Evolutionary conservation across 495 filamentous ascomycete genomes (phyloP), one percentile per base, ranked within the genome.

Genomic region (Talaromyces ruber): DNA sequence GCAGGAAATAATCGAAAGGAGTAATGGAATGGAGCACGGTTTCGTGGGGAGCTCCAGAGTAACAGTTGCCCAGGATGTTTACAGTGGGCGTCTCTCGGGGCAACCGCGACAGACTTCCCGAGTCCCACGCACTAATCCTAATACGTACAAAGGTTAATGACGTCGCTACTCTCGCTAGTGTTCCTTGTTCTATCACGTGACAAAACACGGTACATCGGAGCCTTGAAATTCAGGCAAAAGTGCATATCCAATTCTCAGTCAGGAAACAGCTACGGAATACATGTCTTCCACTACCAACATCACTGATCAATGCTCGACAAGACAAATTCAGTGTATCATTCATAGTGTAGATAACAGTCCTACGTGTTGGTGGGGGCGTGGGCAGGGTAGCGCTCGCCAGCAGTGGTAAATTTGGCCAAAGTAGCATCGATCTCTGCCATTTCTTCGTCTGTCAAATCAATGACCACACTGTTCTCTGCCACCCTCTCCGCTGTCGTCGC

Each of bases 401-500:
- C 63, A n/a, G 78, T 60, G 63, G 70, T 0, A 9, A 51, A 51
- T 18, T 51, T 51, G 45, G 45, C n/a, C 45, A 51, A 51, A 24
- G 45, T 78, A 12, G 56, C 65, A 52, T 84, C 75, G 45, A 87
- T 80, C 65, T 76, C 70, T 22, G 63, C 70, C 75, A 80, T 68
- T 65, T 86, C 84, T 18, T 74, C 76, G 14, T 76, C 71, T 6
- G 71, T 73, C 25, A 86, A 63, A 1, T 78, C 71, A 0, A 85
- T 71, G 9, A 70, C 28, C 22, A 63, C 68, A 5, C 70, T 61
- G 67, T 86, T 87, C 73, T 86, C 83, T 21, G 64, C 51, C 6
- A 84, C 74, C 5, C 80, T 71, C 6, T 59, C 70, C 4, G 60
- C 73, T 6, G 72, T 77, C 37, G 81, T 85, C 16, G 88, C 81